Percentiles rank a stretch among this genome's conserved stretches.
Evolutionary conservation across 495 filamentous ascomycete genomes (phyloP).

Genomic region (Aspergillus leporis): DNA sequence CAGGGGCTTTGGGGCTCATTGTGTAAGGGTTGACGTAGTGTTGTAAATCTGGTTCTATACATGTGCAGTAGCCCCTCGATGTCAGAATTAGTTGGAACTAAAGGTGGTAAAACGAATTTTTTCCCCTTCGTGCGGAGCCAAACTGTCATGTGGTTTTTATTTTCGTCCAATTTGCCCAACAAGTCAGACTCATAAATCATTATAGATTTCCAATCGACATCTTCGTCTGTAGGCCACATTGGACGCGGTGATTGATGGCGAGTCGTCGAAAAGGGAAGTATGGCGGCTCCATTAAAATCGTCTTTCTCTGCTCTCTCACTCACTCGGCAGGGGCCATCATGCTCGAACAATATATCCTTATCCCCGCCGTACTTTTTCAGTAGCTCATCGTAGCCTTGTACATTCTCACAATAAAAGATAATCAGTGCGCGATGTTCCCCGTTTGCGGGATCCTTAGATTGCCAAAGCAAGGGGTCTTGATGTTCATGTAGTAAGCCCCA

Average conservation of each 20-base stretch:
- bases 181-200: conserved; percentile 5
- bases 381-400: background rate
- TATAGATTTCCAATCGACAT: conserved; percentile 11
- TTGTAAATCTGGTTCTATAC: background rate
- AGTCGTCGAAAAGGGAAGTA: background rate
- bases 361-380: background rate
- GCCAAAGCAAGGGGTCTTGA: conserved; percentile 11
- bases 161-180: background rate
- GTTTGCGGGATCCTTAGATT: background rate
- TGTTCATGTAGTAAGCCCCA: conserved; percentile 14
- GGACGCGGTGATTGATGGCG: background rate
- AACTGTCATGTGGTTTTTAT: background rate
- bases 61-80: background rate
- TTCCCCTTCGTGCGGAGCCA: too few species aligned
- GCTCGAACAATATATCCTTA: background rate
- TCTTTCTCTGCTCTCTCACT: background rate
- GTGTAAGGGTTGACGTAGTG: background rate
- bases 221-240: background rate
- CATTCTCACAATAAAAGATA: conserved; percentile 4
- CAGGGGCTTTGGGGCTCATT: background rate
- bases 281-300: conserved; percentile 2
- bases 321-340: background rate
- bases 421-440: background rate
- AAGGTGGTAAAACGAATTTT: too few species aligned
- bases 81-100: background rate